Evolutionary conservation across 2,329 filamentous ascomycete species (phyloP), one percentile per base, ranked within the genome.

Genomic region (Colletotrichum sp.): DNA sequence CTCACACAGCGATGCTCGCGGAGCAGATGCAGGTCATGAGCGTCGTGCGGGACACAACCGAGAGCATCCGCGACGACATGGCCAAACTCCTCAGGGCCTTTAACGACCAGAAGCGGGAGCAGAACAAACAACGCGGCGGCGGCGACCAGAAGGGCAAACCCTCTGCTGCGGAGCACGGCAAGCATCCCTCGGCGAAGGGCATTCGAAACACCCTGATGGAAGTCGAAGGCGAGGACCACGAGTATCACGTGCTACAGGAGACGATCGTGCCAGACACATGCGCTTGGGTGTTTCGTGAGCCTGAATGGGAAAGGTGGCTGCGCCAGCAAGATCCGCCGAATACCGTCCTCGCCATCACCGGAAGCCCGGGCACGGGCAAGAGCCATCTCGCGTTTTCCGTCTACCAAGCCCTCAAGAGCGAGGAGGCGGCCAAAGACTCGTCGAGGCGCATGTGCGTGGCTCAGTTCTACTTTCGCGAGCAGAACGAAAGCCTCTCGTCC

Each of bases 381-480:
- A 82, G 81, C 16, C 79, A 81, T 13, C 65, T 84, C 0, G 81
- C 79, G 0, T 78, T 78, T 0, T 66, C 72, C 0, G 27, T 81
- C 0, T 73, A 78, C n/a, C 78, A 80, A 43, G 77, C 67, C 11
- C 64, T 81, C 3, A 58, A 68, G 0, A 11, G 38, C 36, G 54
- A 75, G 0, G 51, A 72, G 12, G 77, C 75, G 0, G 31, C 58
- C 1, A 75, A 76, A 1, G 78, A 81, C 18, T 29, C 77, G 4
- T 43, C 69, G 1, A 68, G 74, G 1, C 72, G 71, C 31, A 78
- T 78, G 1, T 79, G 78, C 21, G 78, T 79, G 2, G 78, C 76
- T 1, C 81, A 84, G 54, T 85, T 83, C 67, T 84, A 83, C 63
- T 84, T 84, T 68, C 80, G 81, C 2, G 82, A 84, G 54, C 82